Conservation (phyloP, 768 basidiomycete genomes). For the Mrakia blollopis region DNA sequence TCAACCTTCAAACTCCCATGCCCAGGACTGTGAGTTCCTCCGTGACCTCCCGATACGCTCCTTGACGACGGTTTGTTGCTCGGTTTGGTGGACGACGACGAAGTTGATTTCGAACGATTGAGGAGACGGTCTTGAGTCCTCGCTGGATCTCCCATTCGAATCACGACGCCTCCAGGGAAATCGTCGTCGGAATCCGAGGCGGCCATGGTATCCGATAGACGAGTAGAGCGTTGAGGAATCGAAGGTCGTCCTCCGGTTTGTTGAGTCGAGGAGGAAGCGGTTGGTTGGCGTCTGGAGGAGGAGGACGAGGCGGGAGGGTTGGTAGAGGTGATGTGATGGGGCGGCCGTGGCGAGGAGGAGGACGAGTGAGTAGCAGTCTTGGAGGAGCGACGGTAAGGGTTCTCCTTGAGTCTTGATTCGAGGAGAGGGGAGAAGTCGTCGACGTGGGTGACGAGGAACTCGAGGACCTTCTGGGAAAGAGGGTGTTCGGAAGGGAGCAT, state of each 20-base stretch:
- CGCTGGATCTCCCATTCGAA: slow-evolving; percentile 18
- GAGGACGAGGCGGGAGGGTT: background rate
- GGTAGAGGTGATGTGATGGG: background rate
- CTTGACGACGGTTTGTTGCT: background rate
- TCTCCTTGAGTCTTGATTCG: slow-evolving; percentile 23
- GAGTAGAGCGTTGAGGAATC: background rate
- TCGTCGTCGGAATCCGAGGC: slow-evolving; percentile 31
- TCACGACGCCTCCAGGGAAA: slow-evolving; percentile 27
- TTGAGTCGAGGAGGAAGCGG: background rate
- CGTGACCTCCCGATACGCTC: background rate
- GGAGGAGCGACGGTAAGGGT: slow-evolving; percentile 25
- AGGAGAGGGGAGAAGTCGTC: slow-evolving; percentile 71
- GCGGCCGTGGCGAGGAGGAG: too few relatives aligned
- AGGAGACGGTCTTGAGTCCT: slow-evolving; percentile 8
- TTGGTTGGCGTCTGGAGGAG: background rate
- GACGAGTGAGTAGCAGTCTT: background rate
- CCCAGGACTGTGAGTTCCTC: background rate
- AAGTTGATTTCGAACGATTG: slow-evolving; percentile 19
- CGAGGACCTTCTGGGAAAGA: slow-evolving; percentile 81
- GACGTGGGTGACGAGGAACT: slow-evolving; percentile 93
- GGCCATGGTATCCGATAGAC: slow-evolving; percentile 31
- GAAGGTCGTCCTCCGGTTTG: slow-evolving; percentile 6
- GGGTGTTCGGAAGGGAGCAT: slow-evolving; percentile 79
- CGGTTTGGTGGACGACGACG: background rate
- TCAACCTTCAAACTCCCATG: background rate